Evolutionary conservation across 495 filamentous ascomycete species (phyloP).

Genomic region (Hyaloscypha bicolor): DNA sequence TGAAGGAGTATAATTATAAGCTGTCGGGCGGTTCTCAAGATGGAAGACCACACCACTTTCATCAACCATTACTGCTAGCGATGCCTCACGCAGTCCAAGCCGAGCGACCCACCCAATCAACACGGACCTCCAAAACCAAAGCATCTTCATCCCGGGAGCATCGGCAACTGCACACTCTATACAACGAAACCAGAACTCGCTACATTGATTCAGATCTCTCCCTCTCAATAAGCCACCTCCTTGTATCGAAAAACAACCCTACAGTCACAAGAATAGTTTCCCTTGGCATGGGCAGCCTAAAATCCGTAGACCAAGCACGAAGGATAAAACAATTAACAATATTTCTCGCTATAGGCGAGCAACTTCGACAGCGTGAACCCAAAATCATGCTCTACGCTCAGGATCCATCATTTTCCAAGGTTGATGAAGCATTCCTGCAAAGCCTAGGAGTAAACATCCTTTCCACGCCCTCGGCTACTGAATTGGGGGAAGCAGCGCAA

Average conservation of each 20-base stretch:
- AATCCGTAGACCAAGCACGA: slow-evolving; percentile 19
- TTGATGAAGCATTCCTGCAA: slow-evolving; percentile 25
- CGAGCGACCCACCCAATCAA: slow-evolving; percentile 8
- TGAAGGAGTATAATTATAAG: slow-evolving; percentile 13
- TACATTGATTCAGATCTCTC: slow-evolving; percentile 9
- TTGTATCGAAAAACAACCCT: slow-evolving; percentile 14
- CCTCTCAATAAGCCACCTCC: slow-evolving; percentile 12
- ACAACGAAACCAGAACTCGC: slow-evolving; percentile 8
- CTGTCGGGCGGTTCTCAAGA: slow-evolving; percentile 6
- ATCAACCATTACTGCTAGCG: neutral
- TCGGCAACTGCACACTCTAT: slow-evolving; percentile 19
- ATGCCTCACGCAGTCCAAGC: slow-evolving; percentile 20
- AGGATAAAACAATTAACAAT: slow-evolving; percentile 27
- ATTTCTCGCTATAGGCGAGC: slow-evolving; percentile 20
- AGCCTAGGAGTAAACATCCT: slow-evolving; percentile 23
- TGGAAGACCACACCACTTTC: slow-evolving; percentile 12
- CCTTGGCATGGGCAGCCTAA: slow-evolving; percentile 23
- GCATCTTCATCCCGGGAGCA: slow-evolving; percentile 15
- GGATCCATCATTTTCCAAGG: slow-evolving; percentile 27
- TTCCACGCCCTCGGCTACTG: slow-evolving; percentile 22
- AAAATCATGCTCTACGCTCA: slow-evolving; percentile 23
- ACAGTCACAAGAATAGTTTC: slow-evolving; percentile 16
- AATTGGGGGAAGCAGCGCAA: slow-evolving; percentile 21
- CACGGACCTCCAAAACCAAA: slow-evolving; percentile 16
- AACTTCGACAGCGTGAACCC: slow-evolving; percentile 6